A percentile compares a stretch with the other conserved stretches of the same genome.
phyloP scores from a whole-genome alignment of 345 rosid genomes.

The Citrus hindsii region DNA sequence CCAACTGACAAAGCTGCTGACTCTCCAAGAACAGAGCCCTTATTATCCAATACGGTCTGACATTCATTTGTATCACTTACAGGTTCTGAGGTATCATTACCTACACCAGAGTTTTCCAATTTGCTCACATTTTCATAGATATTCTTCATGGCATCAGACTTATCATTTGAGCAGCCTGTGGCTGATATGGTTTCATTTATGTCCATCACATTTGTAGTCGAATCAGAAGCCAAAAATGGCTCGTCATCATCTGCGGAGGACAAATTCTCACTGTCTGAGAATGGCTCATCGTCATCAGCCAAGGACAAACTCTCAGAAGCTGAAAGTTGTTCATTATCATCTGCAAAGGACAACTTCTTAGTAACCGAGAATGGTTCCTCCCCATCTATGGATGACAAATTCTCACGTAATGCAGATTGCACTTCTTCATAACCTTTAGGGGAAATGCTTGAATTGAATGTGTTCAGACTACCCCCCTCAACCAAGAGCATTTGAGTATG shows the following conservation, averaged over 20 bases:
- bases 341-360: constrained; percentile 10
- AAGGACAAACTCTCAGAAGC: constrained; percentile 11
- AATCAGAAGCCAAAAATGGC: constrained; percentile 3
- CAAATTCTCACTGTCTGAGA: constrained; percentile 16
- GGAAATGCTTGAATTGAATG: constrained; percentile 3
- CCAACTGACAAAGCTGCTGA: neutral
- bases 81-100: constrained; percentile 22
- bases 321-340: constrained; percentile 21
- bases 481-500: constrained; percentile 14
- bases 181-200: constrained; percentile 2
- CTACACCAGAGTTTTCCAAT: neutral
- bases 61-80: neutral
- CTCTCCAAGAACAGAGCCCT: constrained; percentile 15
- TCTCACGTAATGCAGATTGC: constrained; percentile 16
- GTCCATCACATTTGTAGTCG: constrained; percentile 16
- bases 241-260: neutral
- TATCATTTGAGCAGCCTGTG: constrained; percentile 5
- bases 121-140: constrained; percentile 3
- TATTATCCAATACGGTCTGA: constrained; percentile 11
- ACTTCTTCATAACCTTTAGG: constrained; percentile 19
- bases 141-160: constrained; percentile 2
- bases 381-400: neutral
- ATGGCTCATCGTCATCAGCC: constrained; percentile 16
- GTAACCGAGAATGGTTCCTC: constrained; percentile 19
- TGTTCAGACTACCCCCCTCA: constrained; percentile 2